Evolutionary conservation across 2,329 filamentous ascomycete species (phyloP).

Genomic region (Neofusicoccum laricinum): DNA sequence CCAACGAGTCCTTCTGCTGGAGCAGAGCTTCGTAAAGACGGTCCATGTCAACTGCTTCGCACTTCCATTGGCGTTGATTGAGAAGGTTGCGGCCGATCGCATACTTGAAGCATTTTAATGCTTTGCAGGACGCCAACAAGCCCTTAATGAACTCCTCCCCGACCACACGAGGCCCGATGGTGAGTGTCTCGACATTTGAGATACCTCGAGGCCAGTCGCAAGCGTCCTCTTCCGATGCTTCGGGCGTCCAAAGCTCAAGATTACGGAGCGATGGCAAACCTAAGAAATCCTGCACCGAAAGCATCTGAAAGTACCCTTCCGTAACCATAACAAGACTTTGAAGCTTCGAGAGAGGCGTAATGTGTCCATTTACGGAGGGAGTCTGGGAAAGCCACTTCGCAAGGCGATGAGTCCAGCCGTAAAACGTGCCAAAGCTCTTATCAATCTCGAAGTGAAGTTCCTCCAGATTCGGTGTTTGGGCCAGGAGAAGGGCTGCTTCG

Average conservation of each 20-base stretch:
- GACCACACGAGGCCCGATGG: background rate
- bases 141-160: conserved; percentile 2
- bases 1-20: background rate
- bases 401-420: conserved; percentile 4
- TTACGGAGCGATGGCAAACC: background rate
- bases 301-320: background rate
- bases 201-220: background rate
- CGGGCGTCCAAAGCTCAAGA: conserved; percentile 1
- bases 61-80: background rate
- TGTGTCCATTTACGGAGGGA: background rate
- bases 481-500: background rate
- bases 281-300: background rate
- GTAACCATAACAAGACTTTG: background rate
- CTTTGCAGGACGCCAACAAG: background rate
- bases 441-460: background rate
- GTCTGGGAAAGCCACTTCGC: background rate
- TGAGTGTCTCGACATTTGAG: background rate
- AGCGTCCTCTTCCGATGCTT: background rate
- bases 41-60: conserved; percentile 5
- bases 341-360: background rate
- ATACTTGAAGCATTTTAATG: background rate
- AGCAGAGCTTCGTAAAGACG: background rate
- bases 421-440: background rate
- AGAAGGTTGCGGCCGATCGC: conserved; percentile 2
- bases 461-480: background rate